Base-by-base conservation (phyloP, 257 asterid species). In the Ocimum tenuiflorum region DNA sequence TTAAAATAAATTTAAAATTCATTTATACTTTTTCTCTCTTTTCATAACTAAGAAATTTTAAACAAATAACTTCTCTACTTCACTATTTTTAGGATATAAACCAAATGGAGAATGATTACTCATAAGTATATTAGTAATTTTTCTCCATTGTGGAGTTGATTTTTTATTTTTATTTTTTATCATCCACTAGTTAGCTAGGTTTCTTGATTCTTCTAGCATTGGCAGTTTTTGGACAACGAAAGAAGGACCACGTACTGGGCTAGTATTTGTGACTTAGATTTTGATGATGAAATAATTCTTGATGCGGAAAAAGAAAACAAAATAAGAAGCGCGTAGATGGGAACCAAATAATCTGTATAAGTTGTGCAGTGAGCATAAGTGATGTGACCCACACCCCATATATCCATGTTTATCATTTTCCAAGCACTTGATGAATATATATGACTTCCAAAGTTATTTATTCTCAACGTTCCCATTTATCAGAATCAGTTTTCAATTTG, bases 381-480 rank as follows among this genome's bases (percentile, higher is more conserved):
- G 63, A 36, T 6, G 29, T 36, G 48, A 63, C 49, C 23, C 6
- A 9, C 1, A 2, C 22, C 5, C 11, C n/a, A n/a, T 22, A 3
- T 19, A 43, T 57, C 12, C 23, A 63, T 36, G 29, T 22, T 43
- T 58, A n/a, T 24, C 60, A 29, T 68, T 68, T 74, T 74, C 67
- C 8, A 31, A 54, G 38, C 52, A 60, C 57, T 19, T 11, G 17
- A 3, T 42, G 19, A 50, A 41, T 24, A 51, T 67, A n/a, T 68
- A 45, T 35, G 42, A 36, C 62, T 55, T 0, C 7, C 0, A 4
- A 39, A 67, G 7, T 23, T 19, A 49, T 33, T 53, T 41, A 2
- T 29, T 17, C 15, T 27, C 62, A 23, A 60, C 31, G 71, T 72
- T 67, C 71, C 54, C 71, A 63, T 64, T 63, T 67, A 14, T n/a